Conservation (phyloP, 495 filamentous ascomycete genomes). For the Neurospora cerealis region DNA sequence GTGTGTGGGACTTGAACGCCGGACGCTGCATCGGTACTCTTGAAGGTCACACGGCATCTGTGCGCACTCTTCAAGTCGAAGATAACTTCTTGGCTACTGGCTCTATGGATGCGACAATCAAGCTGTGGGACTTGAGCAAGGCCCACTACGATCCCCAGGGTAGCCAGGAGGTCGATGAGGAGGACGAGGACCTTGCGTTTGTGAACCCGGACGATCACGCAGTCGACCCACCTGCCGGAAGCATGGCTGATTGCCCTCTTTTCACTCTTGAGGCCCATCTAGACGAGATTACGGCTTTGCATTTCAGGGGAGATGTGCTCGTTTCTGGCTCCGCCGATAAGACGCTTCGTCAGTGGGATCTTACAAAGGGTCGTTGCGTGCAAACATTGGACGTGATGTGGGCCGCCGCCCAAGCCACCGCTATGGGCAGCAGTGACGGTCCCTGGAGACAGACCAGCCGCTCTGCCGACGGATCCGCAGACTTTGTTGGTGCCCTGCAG, state of each 20-base stretch:
- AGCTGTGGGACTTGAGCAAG: slow-evolving; percentile 79
- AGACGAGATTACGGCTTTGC: slow-evolving; percentile 86
- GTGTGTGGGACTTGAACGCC: slow-evolving; percentile 92
- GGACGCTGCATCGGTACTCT: slow-evolving; percentile 83
- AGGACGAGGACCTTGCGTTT: slow-evolving; percentile 50
- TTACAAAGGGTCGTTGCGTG: slow-evolving; percentile 88
- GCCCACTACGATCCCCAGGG: slow-evolving; percentile 50
- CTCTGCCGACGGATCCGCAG: slow-evolving; percentile 52
- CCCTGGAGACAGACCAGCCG: slow-evolving; percentile 48
- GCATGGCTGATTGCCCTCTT: slow-evolving; percentile 77
- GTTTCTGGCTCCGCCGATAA: slow-evolving; percentile 96
- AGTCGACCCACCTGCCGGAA: slow-evolving; percentile 54
- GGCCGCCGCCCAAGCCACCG: slow-evolving; percentile 87
- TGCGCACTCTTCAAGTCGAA: slow-evolving; percentile 85
- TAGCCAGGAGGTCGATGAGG: slow-evolving; percentile 52
- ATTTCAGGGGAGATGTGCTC: slow-evolving; percentile 79
- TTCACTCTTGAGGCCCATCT: slow-evolving; percentile 85
- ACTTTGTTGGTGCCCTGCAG: slow-evolving; percentile 92
- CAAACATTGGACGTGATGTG: slow-evolving; percentile 98
- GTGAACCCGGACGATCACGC: slow-evolving; percentile 50
- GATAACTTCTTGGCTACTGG: slow-evolving; percentile 94
- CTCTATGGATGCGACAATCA: slow-evolving; percentile 90
- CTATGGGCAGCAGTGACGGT: slow-evolving; percentile 44
- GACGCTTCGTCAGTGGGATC: slow-evolving; percentile 94
- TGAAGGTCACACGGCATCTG: slow-evolving; percentile 91